These are phyloP conservation scores for Prunus salicina DNA, from an alignment of 306 rosid species.

Conservation along the genomic window DNA sequence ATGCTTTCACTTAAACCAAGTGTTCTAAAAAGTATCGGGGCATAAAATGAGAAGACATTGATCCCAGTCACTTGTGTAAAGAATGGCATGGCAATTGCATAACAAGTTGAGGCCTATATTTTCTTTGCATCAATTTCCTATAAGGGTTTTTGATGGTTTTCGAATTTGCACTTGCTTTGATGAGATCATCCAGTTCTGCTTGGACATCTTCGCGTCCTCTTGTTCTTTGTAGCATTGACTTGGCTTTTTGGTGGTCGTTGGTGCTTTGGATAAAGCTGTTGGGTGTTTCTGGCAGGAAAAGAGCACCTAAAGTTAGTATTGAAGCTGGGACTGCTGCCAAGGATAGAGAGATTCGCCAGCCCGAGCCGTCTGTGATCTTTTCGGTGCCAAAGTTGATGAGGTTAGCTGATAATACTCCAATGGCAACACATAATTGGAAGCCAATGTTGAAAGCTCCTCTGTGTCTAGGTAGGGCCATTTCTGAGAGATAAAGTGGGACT, in stretches of 20 bases:
- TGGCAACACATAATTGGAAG: conserved; percentile 68
- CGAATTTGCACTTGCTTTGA: conserved; percentile 36
- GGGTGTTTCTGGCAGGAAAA: conserved; percentile 87
- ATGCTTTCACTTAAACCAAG: conserved; percentile 61
- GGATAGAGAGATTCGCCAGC: conserved; percentile 73
- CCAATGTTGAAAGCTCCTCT: conserved; percentile 80
- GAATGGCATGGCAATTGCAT: conserved; percentile 60
- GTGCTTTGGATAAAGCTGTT: conserved; percentile 59
- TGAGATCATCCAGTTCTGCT: conserved; percentile 56
- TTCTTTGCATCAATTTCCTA: conserved; percentile 37
- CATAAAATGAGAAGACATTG: conserved; percentile 57
- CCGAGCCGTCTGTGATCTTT: conserved; percentile 56
- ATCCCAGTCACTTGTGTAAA: conserved; percentile 71
- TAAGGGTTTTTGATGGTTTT: conserved; percentile 46
- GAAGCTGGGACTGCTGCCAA: conserved; percentile 73
- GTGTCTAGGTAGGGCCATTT: conserved; percentile 61
- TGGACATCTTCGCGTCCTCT: conserved; percentile 50
- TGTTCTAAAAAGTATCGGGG: conserved; percentile 49
- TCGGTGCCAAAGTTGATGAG: conserved; percentile 68
- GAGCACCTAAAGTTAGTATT: conserved; percentile 58
- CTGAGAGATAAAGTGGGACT: no score
- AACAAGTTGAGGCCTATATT: conserved; percentile 61
- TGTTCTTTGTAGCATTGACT: conserved; percentile 45
- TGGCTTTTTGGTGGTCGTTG: conserved; percentile 40
- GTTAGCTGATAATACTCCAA: conserved; percentile 56